Evolutionary conservation across 768 basidiomycete genomes (phyloP).

Genomic region (Fibroporia radiculosa): DNA sequence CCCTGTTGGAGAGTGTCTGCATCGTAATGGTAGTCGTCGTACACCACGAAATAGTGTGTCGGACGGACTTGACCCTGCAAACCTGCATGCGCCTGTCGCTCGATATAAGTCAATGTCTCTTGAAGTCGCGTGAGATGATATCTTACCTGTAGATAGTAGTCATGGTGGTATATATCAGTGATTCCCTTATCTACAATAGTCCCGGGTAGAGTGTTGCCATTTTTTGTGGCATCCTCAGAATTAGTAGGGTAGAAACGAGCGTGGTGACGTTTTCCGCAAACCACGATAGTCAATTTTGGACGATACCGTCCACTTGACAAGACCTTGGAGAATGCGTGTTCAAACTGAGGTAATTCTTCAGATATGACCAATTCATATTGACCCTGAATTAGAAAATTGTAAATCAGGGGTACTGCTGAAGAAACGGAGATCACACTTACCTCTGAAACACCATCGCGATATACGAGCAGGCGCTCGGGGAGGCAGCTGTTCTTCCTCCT

Average conservation of each 20-base stretch:
- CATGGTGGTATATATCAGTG: conserved; percentile 44
- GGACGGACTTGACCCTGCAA: conserved; percentile 61
- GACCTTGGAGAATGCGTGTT: conserved; percentile 34
- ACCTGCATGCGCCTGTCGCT: conserved; percentile 55
- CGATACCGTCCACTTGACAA: conserved; percentile 25
- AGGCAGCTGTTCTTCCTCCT: conserved; percentile 26
- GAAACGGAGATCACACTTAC: conserved; percentile 28
- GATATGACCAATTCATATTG: conserved; percentile 38
- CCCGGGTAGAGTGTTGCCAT: conserved; percentile 45
- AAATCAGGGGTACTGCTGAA: background rate
- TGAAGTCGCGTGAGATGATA: background rate
- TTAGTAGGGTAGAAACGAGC: conserved; percentile 51
- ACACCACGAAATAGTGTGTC: conserved; percentile 72
- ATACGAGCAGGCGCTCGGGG: conserved; percentile 41
- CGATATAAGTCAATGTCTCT: conserved; percentile 40
- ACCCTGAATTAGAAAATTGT: conserved; percentile 24
- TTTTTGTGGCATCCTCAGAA: conserved; percentile 29
- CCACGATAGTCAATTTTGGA: conserved; percentile 43
- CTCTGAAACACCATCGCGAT: conserved; percentile 75
- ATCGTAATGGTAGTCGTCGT: conserved; percentile 60
- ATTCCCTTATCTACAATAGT: conserved; percentile 51
- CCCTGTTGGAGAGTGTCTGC: conserved; percentile 69
- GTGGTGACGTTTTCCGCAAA: conserved; percentile 54
- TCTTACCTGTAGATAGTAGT: conserved; percentile 43
- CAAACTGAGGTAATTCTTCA: conserved; percentile 37